phyloP scores from a whole-genome alignment of 2,329 filamentous ascomycete genomes.

The Thermomyces lanuginosus region DNA sequence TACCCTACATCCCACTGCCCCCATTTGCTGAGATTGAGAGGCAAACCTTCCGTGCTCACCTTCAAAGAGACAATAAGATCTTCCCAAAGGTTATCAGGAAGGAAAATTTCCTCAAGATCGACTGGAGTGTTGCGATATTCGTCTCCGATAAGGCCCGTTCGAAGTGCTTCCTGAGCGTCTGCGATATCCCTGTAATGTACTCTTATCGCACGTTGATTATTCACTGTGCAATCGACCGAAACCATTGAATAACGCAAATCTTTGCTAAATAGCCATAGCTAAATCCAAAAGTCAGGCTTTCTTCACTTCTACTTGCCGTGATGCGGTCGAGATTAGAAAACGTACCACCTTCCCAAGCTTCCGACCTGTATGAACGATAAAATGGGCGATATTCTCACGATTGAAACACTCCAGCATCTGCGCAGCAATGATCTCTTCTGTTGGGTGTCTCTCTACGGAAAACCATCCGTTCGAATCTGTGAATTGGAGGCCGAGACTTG shows the following conservation, averaged over 20 bases:
- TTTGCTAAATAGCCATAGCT: constrained; percentile 46
- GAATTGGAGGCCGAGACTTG: too few relatives aligned
- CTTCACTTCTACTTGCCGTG: neutral
- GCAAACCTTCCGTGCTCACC: constrained; percentile 30
- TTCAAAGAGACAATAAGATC: constrained; percentile 22
- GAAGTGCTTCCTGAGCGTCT: constrained; percentile 17
- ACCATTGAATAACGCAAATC: constrained; percentile 41
- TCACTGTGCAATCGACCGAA: constrained; percentile 12
- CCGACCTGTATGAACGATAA: constrained; percentile 31
- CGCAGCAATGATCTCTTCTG: constrained; percentile 33
- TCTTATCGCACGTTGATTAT: constrained; percentile 38
- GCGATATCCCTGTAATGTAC: constrained; percentile 34
- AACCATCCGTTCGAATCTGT: too few relatives aligned
- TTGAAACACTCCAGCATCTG: constrained; percentile 41
- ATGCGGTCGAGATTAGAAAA: neutral
- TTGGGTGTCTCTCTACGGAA: too few relatives aligned
- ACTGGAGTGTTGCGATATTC: constrained; percentile 21
- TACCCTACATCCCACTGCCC: constrained; percentile 40
- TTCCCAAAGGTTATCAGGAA: constrained; percentile 23
- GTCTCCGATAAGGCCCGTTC: constrained; percentile 24
- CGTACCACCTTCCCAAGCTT: constrained; percentile 23
- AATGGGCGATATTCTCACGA: constrained; percentile 39
- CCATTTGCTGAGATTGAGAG: constrained; percentile 34
- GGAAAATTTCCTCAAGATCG: constrained; percentile 34
- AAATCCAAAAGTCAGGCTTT: constrained; percentile 4